A percentile compares a stretch with the other conserved stretches of the same genome.
These are phyloP conservation scores for Volvariella volvacea DNA, from an alignment of 1,284 basidiomycete genomes.

Conservation along the genomic window DNA sequence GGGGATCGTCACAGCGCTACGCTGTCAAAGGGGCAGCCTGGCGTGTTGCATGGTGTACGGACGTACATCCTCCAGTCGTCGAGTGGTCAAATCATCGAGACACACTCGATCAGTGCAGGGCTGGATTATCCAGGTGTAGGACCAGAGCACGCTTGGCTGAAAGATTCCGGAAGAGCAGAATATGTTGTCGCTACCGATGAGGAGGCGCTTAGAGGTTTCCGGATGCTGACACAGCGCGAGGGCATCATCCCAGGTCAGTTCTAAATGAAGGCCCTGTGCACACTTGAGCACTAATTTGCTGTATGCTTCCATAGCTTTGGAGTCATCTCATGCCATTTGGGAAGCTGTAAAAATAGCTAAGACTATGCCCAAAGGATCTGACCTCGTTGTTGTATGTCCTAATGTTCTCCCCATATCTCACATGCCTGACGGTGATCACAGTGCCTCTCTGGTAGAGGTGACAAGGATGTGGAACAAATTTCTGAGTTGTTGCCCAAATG, in stretches of 20 bases:
- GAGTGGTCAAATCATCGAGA: constrained; percentile 92
- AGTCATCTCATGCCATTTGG: constrained; percentile 96
- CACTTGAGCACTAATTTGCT: neutral
- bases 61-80: constrained; percentile 91
- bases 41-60: constrained; percentile 93
- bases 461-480: constrained; percentile 94
- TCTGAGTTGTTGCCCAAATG: constrained; percentile 81
- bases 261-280: neutral
- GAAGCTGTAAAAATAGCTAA: constrained; percentile 83
- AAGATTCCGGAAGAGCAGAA: constrained; percentile 89
- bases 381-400: constrained; percentile 82
- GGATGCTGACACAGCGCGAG: constrained; percentile 86
- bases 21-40: constrained; percentile 82
- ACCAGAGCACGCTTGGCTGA: constrained; percentile 96
- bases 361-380: constrained; percentile 75
- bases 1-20: constrained; percentile 90
- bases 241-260: constrained; percentile 91
- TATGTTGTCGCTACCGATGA: constrained; percentile 93
- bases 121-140: constrained; percentile 92
- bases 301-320: too few relatives aligned
- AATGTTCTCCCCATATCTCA: constrained; percentile 6
- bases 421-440: constrained; percentile 20
- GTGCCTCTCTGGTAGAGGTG: constrained; percentile 87
- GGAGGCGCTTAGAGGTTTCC: constrained; percentile 89
- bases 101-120: constrained; percentile 95